A percentile compares a stretch with the other conserved stretches of the same genome.
Conservation (phyloP, 257 asterid genomes). For the Handroanthus guayacan region DNA sequence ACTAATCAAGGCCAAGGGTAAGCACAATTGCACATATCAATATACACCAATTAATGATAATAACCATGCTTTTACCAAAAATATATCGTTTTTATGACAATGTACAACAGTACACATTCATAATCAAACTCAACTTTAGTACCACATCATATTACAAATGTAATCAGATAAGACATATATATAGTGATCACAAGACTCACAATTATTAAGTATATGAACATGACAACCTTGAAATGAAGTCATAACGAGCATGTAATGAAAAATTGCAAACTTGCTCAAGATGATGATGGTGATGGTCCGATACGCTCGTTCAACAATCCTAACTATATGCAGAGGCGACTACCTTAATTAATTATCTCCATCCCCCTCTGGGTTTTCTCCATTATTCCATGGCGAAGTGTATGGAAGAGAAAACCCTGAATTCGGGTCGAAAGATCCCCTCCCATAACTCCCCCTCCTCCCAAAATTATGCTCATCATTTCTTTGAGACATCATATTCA, state of each 20-base stretch:
- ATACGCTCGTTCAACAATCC: no score
- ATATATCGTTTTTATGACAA: neutral
- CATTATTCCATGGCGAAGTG: conserved; percentile 34
- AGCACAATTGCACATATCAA: neutral
- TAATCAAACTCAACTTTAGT: neutral
- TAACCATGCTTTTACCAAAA: no score
- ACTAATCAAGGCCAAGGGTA: no score
- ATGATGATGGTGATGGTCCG: no score
- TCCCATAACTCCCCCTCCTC: conserved; percentile 40
- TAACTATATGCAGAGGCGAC: no score
- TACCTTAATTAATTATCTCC: conserved; percentile 2
- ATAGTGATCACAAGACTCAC: conserved; percentile 9
- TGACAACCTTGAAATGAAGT: neutral
- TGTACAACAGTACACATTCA: neutral
- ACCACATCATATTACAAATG: neutral
- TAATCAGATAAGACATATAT: neutral
- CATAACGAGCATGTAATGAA: neutral
- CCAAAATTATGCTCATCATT: conserved; percentile 1
- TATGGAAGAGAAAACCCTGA: conserved; percentile 34
- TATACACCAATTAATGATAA: no score
- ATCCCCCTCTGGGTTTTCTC: conserved; percentile 26
- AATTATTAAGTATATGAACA: conserved; percentile 18
- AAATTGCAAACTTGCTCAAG: no score
- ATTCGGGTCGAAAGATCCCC: conserved; percentile 45
- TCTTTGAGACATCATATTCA: conserved; percentile 22